Conservation (phyloP, 345 rosid species). For the Balakata baccata region DNA sequence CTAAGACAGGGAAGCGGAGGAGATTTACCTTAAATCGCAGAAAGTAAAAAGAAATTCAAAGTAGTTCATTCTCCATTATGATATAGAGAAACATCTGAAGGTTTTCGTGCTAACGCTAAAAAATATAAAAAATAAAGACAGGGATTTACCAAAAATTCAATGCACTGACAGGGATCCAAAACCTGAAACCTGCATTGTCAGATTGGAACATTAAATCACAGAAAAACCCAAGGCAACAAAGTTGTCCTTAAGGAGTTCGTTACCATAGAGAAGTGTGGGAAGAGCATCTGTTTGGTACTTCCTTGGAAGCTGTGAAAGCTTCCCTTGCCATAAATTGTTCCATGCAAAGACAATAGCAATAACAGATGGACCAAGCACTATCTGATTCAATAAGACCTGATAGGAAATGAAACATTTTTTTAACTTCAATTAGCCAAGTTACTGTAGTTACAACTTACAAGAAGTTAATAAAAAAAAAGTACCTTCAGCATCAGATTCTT, state of each 20-base stretch:
- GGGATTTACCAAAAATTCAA: slow-evolving; percentile 71
- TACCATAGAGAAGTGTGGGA: slow-evolving; percentile 73
- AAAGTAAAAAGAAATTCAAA: not conserved
- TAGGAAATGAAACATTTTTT: slow-evolving; percentile 14
- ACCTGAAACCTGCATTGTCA: slow-evolving; percentile 71
- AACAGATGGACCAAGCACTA: slow-evolving; percentile 85
- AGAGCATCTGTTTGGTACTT: slow-evolving; percentile 82
- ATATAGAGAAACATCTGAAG: not conserved
- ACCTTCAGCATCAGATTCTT: slow-evolving; percentile 73
- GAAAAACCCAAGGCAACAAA: slow-evolving; percentile 13
- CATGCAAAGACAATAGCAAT: slow-evolving; percentile 86
- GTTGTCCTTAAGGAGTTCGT: slow-evolving; percentile 16
- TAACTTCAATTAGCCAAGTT: slow-evolving; percentile 13
- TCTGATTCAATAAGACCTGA: slow-evolving; percentile 83
- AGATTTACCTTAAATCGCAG: no score
- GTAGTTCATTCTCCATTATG: not conserved
- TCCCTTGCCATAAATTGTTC: slow-evolving; percentile 89
- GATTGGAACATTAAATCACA: slow-evolving; percentile 14
- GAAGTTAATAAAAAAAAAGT: slow-evolving; percentile 7
- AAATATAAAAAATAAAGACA: not conserved
- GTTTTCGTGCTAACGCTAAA: not conserved
- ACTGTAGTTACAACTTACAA: not conserved
- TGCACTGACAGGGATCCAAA: slow-evolving; percentile 91
- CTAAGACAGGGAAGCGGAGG: no score
- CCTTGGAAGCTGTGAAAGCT: slow-evolving; percentile 60